Conservation (phyloP, 768 basidiomycete genomes). For the Boletales sp. region DNA sequence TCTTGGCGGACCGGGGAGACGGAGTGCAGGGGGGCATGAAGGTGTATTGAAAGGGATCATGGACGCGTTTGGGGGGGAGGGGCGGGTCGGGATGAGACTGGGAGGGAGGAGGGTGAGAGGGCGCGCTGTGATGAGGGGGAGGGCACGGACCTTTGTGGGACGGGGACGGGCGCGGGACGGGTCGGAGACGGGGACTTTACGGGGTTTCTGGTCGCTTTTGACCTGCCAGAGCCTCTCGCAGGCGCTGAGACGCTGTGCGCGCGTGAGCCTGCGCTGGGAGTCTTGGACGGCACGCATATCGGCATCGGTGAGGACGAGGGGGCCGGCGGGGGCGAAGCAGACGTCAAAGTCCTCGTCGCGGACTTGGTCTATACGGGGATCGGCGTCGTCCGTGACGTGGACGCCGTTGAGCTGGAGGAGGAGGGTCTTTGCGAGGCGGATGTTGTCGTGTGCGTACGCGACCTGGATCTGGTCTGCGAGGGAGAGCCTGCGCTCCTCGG, state of each 20-base stretch:
- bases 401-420: slow-evolving; percentile 60
- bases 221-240: slow-evolving; percentile 49
- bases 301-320: slow-evolving; percentile 39
- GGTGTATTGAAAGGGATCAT: slow-evolving; percentile 31
- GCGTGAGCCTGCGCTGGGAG: slow-evolving; percentile 33
- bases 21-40: slow-evolving; percentile 27
- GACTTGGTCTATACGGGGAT: slow-evolving; percentile 62
- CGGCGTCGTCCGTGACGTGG: slow-evolving; percentile 53
- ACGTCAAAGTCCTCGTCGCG: slow-evolving; percentile 45
- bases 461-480: slow-evolving; percentile 64
- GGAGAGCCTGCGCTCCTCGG: slow-evolving; percentile 40
- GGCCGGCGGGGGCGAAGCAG: slow-evolving; percentile 37
- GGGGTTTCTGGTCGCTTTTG: slow-evolving; percentile 14
- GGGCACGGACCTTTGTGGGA: slow-evolving; percentile 19
- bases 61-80: slow-evolving; percentile 12
- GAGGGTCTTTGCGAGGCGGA: slow-evolving; percentile 62
- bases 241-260: slow-evolving; percentile 38
- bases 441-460: slow-evolving; percentile 65
- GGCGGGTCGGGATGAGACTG: slow-evolving; percentile 16
- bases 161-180: not conserved
- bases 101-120: slow-evolving; percentile 1
- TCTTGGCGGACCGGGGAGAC: slow-evolving; percentile 12
- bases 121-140: not conserved
- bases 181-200: no score
- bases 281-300: slow-evolving; percentile 38